A percentile compares a stretch with the other conserved stretches of the same genome.
These are phyloP conservation scores for Penicillium sp. DNA, from an alignment of 2,329 filamentous ascomycete species.

Conservation along the genomic window DNA sequence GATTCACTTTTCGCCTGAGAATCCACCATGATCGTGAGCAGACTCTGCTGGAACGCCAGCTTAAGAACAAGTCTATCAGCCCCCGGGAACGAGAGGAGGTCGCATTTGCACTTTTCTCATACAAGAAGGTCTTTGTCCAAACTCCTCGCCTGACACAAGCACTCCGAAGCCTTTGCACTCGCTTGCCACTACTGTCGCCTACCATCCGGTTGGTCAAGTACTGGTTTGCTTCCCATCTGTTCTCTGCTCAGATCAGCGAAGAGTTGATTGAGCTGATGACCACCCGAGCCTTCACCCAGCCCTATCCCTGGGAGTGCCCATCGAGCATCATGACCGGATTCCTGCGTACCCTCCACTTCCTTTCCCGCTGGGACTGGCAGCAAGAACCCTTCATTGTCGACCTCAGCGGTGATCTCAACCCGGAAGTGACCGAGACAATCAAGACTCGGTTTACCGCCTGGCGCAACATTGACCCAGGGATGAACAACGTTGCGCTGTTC, in stretches of 20 bases:
- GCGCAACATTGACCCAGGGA: conserved; percentile 84
- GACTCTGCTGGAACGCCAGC: conserved; percentile 75
- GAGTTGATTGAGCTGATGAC: conserved; percentile 86
- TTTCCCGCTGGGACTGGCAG: conserved; percentile 92
- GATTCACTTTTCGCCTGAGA: conserved; percentile 79
- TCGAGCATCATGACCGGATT: conserved; percentile 81
- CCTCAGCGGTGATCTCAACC: conserved; percentile 66
- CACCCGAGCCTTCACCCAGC: conserved; percentile 76
- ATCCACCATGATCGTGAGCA: conserved; percentile 90
- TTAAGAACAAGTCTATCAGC: conserved; percentile 74
- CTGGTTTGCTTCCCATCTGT: conserved; percentile 86
- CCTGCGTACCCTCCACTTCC: conserved; percentile 76
- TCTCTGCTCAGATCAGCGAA: conserved; percentile 74
- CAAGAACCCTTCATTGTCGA: conserved; percentile 82
- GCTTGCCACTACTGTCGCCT: conserved; percentile 78
- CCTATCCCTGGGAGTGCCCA: conserved; percentile 79
- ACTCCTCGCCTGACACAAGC: conserved; percentile 81
- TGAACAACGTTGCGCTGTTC: conserved; percentile 84
- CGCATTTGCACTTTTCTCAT: conserved; percentile 70
- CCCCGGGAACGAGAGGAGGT: conserved; percentile 71
- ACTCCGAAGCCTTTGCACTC: conserved; percentile 78
- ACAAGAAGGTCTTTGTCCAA: conserved; percentile 74
- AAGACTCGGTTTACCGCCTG: conserved; percentile 78
- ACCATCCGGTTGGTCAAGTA: conserved; percentile 84
- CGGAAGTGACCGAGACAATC: conserved; percentile 66